Evolutionary conservation across 805 yeast species (phyloP), one percentile per base, ranked within the genome.

Genomic region (Tetrapisispora pingtungensis): DNA sequence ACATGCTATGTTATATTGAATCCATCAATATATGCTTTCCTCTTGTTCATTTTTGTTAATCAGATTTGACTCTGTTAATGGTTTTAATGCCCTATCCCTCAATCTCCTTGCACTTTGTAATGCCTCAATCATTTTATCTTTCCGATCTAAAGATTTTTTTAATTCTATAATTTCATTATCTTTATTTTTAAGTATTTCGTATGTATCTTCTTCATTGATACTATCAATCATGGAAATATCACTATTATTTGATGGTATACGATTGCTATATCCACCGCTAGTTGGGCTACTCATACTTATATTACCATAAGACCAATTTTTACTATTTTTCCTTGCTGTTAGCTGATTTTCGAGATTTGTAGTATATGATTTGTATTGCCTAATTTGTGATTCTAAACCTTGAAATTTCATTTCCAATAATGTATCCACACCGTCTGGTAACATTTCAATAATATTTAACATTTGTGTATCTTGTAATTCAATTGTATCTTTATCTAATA

Each of bases 111-210:
- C 76, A 38, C 82, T 77, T 31, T 81, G 77, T 45, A 87, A 66
- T 1, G 90, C 87, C 47, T 74, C 77, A 46, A 88, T 84, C 50
- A 88, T 80, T 38, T 80, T 78, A 52, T 87, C 95, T 60, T 87
- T 88, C 49, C 83, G 84, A 38, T 74, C 72, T 33, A 84, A 55
- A 36, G 74, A 70, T 41, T 77, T 81, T 53, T 74, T 73, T 51
- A 89, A 67, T 41, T 80, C 86, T 39, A 64, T 53, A 13, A 88
- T 75, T 54, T 84, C 90, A 40, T 79, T 85, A 46, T 75, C 80
- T 51, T 80, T 44, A 26, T 22, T 27, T 31, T 19, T 22, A 10
- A 19, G 26, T 7, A 17, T 20, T 7, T 35, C 27, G 19, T 8
- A 10, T 24, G 41, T 19, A 5, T 41, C 18, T 6, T 30, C 41